These are phyloP conservation scores for Chytriomyces hyalinus DNA, from an alignment of 192 early-diverging fungal genomes.

Conservation along the genomic window DNA sequence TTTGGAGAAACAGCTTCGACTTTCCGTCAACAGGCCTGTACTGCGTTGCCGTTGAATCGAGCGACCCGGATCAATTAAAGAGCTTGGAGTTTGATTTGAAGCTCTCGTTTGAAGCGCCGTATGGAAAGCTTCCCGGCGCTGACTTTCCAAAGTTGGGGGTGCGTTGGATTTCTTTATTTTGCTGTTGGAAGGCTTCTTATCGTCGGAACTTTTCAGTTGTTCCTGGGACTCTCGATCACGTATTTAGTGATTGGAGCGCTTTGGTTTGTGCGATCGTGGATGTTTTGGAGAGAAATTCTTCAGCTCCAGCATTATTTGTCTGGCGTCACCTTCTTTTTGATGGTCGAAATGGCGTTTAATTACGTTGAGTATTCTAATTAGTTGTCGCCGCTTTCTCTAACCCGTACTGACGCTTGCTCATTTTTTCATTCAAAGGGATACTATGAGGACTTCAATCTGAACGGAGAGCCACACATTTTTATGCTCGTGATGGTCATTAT, in stretches of 20 bases:
- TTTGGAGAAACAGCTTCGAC: conserved; percentile 57
- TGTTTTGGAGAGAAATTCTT: conserved; percentile 88
- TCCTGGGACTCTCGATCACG: conserved; percentile 71
- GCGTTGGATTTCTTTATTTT: conserved; percentile 14
- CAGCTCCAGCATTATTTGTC: conserved; percentile 91
- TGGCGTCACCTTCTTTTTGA: conserved; percentile 82
- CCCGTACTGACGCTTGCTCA: conserved; percentile 48
- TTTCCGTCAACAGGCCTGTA: conserved; percentile 84
- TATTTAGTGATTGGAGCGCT: conserved; percentile 76
- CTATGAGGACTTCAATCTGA: conserved; percentile 52
- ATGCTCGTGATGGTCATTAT: conserved; percentile 78
- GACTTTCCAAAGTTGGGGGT: conserved; percentile 90
- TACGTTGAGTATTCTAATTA: conserved; percentile 57
- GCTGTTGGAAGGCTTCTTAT: conserved; percentile 7
- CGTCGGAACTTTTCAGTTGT: conserved; percentile 60
- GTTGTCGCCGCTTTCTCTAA: conserved; percentile 65
- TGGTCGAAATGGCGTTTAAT: conserved; percentile 91
- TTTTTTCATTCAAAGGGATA: conserved; percentile 35
- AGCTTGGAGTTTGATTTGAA: conserved; percentile 46
- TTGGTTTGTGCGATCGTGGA: conserved; percentile 81
- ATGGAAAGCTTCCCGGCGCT: conserved; percentile 81
- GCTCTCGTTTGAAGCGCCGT: conserved; percentile 75
- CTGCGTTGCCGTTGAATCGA: conserved; percentile 67
- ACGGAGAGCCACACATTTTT: conserved; percentile 53
- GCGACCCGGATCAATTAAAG: conserved; percentile 25